Percentiles rank a stretch among this genome's conserved stretches.
Evolutionary conservation across 495 filamentous ascomycete species (phyloP).

Genomic region (Chaetomidium leptoderma): DNA sequence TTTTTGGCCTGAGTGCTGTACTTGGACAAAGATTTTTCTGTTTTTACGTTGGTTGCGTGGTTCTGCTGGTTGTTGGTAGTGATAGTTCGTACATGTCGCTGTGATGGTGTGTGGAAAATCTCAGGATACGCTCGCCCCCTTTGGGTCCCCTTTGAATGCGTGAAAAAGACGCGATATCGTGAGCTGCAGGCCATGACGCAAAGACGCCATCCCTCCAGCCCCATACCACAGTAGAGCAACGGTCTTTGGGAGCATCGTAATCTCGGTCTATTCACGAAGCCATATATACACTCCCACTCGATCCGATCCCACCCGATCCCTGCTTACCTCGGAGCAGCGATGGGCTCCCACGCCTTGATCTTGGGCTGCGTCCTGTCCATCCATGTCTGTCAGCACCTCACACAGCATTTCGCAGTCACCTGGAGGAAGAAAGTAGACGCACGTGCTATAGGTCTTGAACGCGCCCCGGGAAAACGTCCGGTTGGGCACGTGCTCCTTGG

Average conservation of each 20-base stretch:
- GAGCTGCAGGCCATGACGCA: too few species aligned
- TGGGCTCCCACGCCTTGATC: slow-evolving; percentile 38
- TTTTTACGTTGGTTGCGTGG: neutral
- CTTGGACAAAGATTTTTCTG: neutral
- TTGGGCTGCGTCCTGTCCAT: slow-evolving; percentile 39
- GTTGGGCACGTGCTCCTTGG: slow-evolving; percentile 64
- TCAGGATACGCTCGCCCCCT: too few species aligned
- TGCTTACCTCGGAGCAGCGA: slow-evolving; percentile 31
- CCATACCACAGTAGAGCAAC: neutral
- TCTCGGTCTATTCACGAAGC: neutral
- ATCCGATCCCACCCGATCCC: neutral
- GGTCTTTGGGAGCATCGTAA: neutral
- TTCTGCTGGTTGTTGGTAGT: neutral
- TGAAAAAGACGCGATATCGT: too few species aligned
- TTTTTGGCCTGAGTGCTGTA: neutral
- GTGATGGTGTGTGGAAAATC: too few species aligned
- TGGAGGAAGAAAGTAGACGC: slow-evolving; percentile 28
- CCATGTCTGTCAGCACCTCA: slow-evolving; percentile 8
- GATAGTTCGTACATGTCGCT: too few species aligned
- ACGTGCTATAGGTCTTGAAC: slow-evolving; percentile 94
- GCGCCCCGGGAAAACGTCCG: slow-evolving; percentile 69
- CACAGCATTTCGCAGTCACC: neutral
- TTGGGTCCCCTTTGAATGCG: too few species aligned
- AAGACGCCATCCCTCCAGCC: neutral
- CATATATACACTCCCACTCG: slow-evolving; percentile 7